phyloP scores from a whole-genome alignment of 1,139 yeast genomes.

The Debaryomyces udenii region DNA sequence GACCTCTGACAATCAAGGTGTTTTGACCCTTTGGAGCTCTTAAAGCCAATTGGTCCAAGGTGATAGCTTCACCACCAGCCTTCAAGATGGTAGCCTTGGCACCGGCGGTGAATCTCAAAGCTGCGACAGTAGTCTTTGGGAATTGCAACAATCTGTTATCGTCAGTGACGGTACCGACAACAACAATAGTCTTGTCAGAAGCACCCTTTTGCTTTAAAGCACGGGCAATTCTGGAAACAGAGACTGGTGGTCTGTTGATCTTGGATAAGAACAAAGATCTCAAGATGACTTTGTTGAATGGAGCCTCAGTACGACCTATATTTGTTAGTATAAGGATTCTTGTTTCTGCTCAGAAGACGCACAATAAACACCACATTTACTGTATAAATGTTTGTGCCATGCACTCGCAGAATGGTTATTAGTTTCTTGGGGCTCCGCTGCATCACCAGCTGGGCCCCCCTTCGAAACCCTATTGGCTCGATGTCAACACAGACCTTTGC shows the following conservation, averaged over 20 bases:
- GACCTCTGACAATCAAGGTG: slow-evolving; percentile 98
- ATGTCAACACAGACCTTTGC: not conserved
- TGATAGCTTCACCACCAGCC: slow-evolving; percentile 99
- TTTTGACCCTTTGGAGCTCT: slow-evolving; percentile 99
- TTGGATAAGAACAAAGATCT: slow-evolving; percentile 94
- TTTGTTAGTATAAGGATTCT: slow-evolving; percentile 46
- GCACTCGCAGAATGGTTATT: slow-evolving; percentile 61
- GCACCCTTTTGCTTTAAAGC: slow-evolving; percentile 85
- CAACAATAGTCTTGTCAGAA: slow-evolving; percentile 90
- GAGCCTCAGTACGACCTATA: slow-evolving; percentile 95
- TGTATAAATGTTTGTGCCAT: slow-evolving; percentile 19
- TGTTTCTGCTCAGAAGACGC: slow-evolving; percentile 66
- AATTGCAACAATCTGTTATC: slow-evolving; percentile 91
- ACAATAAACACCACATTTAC: slow-evolving; percentile 28
- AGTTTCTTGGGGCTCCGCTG: slow-evolving; percentile 1
- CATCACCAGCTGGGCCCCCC: slow-evolving; percentile 8
- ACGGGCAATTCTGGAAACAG: slow-evolving; percentile 87
- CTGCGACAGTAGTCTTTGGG: slow-evolving; percentile 98
- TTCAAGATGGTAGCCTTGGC: slow-evolving; percentile 97
- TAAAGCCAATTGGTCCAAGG: slow-evolving; percentile 97
- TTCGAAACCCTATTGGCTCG: not conserved
- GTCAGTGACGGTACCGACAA: slow-evolving; percentile 99
- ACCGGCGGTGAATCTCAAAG: slow-evolving; percentile 98
- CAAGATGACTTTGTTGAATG: slow-evolving; percentile 97
- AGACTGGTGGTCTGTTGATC: slow-evolving; percentile 99